phyloP scores from a whole-genome alignment of 768 basidiomycete genomes.

The Clitopilus hobsonii region DNA sequence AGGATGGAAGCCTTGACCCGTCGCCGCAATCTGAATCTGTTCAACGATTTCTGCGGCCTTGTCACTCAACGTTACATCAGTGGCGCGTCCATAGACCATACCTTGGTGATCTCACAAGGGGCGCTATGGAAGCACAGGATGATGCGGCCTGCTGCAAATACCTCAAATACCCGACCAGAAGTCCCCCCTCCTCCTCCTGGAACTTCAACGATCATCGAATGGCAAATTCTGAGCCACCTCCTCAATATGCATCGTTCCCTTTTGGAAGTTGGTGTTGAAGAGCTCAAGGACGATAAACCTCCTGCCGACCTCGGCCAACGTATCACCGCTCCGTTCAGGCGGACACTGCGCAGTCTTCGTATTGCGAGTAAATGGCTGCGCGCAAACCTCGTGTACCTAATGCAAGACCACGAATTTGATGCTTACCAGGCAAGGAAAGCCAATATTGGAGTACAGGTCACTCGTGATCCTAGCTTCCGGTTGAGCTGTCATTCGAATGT shows the following conservation, averaged over 20 bases:
- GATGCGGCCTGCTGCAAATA: constrained; percentile 44
- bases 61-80: constrained; percentile 68
- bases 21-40: constrained; percentile 41
- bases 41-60: constrained; percentile 53
- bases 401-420: constrained; percentile 36
- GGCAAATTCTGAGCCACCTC: constrained; percentile 62
- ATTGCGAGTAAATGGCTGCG: constrained; percentile 88
- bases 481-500: constrained; percentile 32
- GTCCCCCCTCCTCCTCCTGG: constrained; percentile 21
- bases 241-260: constrained; percentile 60
- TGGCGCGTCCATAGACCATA: constrained; percentile 71
- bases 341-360: constrained; percentile 82
- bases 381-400: constrained; percentile 67
- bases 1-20: constrained; percentile 48
- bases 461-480: constrained; percentile 24
- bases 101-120: constrained; percentile 70
- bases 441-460: constrained; percentile 20
- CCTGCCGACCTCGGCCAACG: constrained; percentile 67
- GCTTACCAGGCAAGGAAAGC: constrained; percentile 27
- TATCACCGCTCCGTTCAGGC: constrained; percentile 82
- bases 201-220: constrained; percentile 46
- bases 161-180: constrained; percentile 19
- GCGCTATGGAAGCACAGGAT: constrained; percentile 84
- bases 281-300: constrained; percentile 54
- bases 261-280: constrained; percentile 57